These are phyloP conservation scores for Penicillium vulpinum DNA, from an alignment of 2,329 filamentous ascomycete species.

Conservation along the genomic window DNA sequence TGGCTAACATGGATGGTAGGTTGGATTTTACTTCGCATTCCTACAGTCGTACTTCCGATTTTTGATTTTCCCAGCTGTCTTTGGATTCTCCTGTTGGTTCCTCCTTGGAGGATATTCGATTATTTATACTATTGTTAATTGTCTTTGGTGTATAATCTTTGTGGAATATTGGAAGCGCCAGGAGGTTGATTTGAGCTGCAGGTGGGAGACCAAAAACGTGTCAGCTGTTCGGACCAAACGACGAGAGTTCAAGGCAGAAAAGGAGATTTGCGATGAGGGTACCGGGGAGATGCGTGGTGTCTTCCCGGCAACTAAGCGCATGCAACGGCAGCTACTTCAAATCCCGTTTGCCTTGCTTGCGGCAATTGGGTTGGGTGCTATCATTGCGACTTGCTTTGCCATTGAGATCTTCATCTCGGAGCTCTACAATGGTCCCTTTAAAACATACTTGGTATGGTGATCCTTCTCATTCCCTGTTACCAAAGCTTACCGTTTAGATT, in stretches of 20 bases:
- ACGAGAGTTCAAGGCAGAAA: constrained; percentile 76
- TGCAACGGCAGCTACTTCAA: constrained; percentile 81
- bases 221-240: constrained; percentile 77
- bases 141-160: constrained; percentile 84
- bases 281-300: constrained; percentile 78
- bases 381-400: constrained; percentile 86
- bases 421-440: constrained; percentile 87
- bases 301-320: constrained; percentile 74
- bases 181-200: constrained; percentile 80
- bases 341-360: constrained; percentile 84
- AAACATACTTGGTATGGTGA: constrained; percentile 71
- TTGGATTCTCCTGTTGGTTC: constrained; percentile 78
- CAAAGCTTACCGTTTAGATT: constrained; percentile 52
- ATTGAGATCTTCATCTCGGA: constrained; percentile 98
- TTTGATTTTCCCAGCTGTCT: constrained; percentile 74
- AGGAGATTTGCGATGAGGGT: constrained; percentile 72
- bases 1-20: constrained; percentile 43
- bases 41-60: constrained; percentile 91
- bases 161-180: constrained; percentile 97
- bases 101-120: constrained; percentile 81
- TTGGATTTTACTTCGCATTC: constrained; percentile 96
- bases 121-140: constrained; percentile 76
- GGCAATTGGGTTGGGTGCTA: constrained; percentile 69
- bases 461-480: constrained; percentile 1
- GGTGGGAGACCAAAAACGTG: constrained; percentile 88